Conservation (phyloP, 345 rosid species). For the Tarenaya hassleriana region DNA sequence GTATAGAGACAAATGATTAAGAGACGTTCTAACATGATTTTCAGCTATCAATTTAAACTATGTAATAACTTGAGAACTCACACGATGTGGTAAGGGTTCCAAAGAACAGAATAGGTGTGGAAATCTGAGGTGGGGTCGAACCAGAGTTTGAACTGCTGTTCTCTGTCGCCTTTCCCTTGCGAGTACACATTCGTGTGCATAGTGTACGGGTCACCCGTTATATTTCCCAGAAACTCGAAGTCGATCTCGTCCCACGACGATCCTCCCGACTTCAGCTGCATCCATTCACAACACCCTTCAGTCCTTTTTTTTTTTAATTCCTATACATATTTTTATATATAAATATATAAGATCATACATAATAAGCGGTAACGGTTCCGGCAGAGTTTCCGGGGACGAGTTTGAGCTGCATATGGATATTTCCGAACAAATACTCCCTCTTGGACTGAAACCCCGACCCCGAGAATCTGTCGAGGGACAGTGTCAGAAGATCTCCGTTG, state of each 20-base stretch:
- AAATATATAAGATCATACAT: slow-evolving; percentile 20
- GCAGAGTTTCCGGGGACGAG: slow-evolving; percentile 58
- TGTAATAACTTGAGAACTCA: slow-evolving; percentile 23
- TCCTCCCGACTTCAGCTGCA: slow-evolving; percentile 55
- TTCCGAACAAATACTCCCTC: slow-evolving; percentile 48
- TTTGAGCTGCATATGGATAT: slow-evolving; percentile 53
- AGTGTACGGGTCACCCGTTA: slow-evolving; percentile 54
- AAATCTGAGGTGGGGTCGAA: slow-evolving; percentile 62
- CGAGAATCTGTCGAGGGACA: slow-evolving; percentile 44
- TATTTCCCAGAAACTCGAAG: slow-evolving; percentile 71
- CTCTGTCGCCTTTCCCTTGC: slow-evolving; percentile 64
- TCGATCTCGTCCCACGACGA: slow-evolving; percentile 63
- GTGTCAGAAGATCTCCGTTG: slow-evolving; percentile 54
- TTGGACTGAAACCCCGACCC: slow-evolving; percentile 65
- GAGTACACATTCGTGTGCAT: slow-evolving; percentile 61
- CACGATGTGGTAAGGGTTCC: slow-evolving; percentile 56
- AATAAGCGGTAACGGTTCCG: slow-evolving; percentile 53
- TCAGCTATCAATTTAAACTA: not conserved
- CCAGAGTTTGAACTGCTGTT: slow-evolving; percentile 71
- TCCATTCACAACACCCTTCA: not conserved
- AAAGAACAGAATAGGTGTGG: slow-evolving; percentile 63
- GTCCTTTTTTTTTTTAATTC: too few relatives aligned
- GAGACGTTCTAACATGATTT: not conserved
- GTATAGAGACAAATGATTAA: not conserved
- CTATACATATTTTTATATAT: not conserved